Evolutionary conservation across 257 asterid genomes (phyloP), one percentile per base, ranked within the genome.

Genomic region (Solanum appendiculatum): DNA sequence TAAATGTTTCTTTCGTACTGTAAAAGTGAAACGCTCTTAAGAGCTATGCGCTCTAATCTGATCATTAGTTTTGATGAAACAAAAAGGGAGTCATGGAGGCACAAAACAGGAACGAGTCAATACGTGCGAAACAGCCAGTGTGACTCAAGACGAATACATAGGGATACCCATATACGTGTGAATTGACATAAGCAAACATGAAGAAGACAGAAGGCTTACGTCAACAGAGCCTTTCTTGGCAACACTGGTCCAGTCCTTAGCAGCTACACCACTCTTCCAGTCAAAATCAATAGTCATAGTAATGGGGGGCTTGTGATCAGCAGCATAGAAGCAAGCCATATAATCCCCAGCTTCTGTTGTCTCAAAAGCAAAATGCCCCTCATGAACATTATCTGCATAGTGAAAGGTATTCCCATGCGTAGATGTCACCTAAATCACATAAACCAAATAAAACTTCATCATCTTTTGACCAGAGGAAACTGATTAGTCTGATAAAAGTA

Each of bases 161-260:
- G 18, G 7, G 16, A 46, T 63, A 25, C 13, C 37, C 39, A 44
- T 15, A 44, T 42, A 42, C 10, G 3, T 78, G 40, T 42, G 14
- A 78, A 44, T 25, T 42, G 84, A 77, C 37, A 40, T 14, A 8
- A 42, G 39, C 7, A 15, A 23, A 3, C 37, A 54, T 33, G 25
- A 74, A 10, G 72, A n/a, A 63, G 51, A 60, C 82, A 68, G 18
- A 78, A 77, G 66, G 83, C 96, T 91, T 91, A 96, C 99, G 87
- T 95, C 99, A 86, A 96, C 91, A 12, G 98, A 94, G 82, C 96
- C 96, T 88, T 96, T 96, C 91, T 96, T 96, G 58, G 98, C 99
- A 27, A 96, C 96, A 90, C 88, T 94, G 34, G 94, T 72, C 99
- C 98, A 95, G 58, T 95, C 99, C 94, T 95, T 95, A 39, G 99